Evolutionary conservation across 805 yeast species (phyloP), one percentile per base, ranked within the genome.

Genomic region (Saturnispora bothae): DNA sequence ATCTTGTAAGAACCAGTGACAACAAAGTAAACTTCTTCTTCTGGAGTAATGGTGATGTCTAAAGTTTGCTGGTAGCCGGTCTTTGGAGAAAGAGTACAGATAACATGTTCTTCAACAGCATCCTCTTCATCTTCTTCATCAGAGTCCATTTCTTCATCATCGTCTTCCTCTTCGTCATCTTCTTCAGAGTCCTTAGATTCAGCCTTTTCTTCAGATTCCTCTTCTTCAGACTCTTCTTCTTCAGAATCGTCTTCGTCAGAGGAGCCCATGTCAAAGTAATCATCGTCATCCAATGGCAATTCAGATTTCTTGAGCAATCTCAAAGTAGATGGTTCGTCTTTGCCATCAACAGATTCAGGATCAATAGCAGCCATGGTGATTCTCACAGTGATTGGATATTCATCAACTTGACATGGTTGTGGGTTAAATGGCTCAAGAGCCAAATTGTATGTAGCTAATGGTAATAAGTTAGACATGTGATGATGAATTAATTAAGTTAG

Each of bases 1-100:
- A 92, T 71, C 48, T 94, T 82, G 69, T 86, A 89, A 20, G 96
- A 85, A 57, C 98, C 98, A 45, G 95, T 82, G 41, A 83, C 96
- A 56, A 85, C 94, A 56, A 92, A 92, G 68, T 70, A 78, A 45
- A 92, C 85, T 57, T 88, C 95, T 67, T 92, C 98, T 54, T 78
- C 89, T 54, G 97, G 95, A 39, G 80, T 73, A 55, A 92, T 81
- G 54, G 94, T 83, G 48, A 92, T 65, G 57, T 92, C 96, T 41
- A 92, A 60, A 40, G 94, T 68, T 71, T 89, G 97, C 70, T 92
- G 99, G 63, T 60, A 81, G 60, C 78, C 84, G 39, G 71, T 57
- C 55, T 78, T 70, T 62, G 98, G 97, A 39, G 94, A 78, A 47
- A 92, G 71, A 39, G 98, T 92, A 66, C 95, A 82, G 45, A 92